These are phyloP conservation scores for Cinnamomum chago DNA, from an alignment of 164 flowering plant species.

Conservation along the genomic window DNA sequence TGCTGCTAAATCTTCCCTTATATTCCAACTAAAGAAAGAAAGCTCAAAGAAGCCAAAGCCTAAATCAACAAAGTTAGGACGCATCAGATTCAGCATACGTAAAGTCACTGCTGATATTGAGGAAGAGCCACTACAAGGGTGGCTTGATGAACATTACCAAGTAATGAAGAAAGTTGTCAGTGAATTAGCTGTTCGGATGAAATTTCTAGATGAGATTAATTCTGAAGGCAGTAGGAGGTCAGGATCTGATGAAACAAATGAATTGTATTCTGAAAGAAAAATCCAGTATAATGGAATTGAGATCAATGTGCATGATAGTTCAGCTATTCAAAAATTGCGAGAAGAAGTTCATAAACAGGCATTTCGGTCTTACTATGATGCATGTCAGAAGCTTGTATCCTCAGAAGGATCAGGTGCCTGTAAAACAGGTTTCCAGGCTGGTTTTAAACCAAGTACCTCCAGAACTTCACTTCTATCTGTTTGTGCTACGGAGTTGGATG, in stretches of 20 bases:
- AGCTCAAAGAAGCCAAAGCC: slow-evolving; percentile 54
- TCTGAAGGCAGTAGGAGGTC: slow-evolving; percentile 33
- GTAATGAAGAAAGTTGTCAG: slow-evolving; percentile 80
- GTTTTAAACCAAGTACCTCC: slow-evolving; percentile 69
- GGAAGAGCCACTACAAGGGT: slow-evolving; percentile 98
- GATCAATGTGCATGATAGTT: slow-evolving; percentile 63
- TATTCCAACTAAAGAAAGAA: slow-evolving; percentile 65
- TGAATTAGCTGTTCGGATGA: slow-evolving; percentile 85
- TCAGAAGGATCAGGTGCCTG: slow-evolving; percentile 95
- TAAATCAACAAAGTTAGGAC: slow-evolving; percentile 58
- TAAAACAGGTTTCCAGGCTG: slow-evolving; percentile 79
- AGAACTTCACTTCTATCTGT: slow-evolving; percentile 81
- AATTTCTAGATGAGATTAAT: slow-evolving; percentile 68
- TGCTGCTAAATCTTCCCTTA: slow-evolving; percentile 54
- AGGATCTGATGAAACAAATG: slow-evolving; percentile 46
- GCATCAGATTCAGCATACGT: slow-evolving; percentile 72
- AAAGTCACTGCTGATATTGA: slow-evolving; percentile 85
- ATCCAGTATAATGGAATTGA: slow-evolving; percentile 52
- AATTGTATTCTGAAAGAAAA: slow-evolving; percentile 38
- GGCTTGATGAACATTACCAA: slow-evolving; percentile 97
- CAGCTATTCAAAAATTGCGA: slow-evolving; percentile 42
- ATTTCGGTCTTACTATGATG: slow-evolving; percentile 78
- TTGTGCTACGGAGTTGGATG: slow-evolving; percentile 67
- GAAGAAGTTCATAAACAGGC: slow-evolving; percentile 76
- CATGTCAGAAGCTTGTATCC: slow-evolving; percentile 58